Percentiles rank a stretch among this genome's conserved stretches.
Evolutionary conservation across 768 basidiomycete species (phyloP).

Genomic region (Calvatia gigantea): DNA sequence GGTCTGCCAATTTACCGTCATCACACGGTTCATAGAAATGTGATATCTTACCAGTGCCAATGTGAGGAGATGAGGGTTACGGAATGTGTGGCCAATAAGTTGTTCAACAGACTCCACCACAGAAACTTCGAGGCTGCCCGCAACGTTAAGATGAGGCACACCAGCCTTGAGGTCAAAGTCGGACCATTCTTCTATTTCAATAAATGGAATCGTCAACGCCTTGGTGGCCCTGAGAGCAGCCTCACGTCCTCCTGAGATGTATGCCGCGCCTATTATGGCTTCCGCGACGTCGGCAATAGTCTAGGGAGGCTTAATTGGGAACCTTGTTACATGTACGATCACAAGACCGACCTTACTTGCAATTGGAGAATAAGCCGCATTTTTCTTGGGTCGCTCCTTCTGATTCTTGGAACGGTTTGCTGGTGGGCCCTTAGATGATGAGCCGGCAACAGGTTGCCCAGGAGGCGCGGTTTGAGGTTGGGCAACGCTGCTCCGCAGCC

Average conservation of each 20-base stretch:
- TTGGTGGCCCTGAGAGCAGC: constrained; percentile 62
- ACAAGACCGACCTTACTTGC: constrained; percentile 49
- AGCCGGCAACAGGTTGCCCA: background rate
- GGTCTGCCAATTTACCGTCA: constrained; percentile 41
- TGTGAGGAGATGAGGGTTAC: constrained; percentile 57
- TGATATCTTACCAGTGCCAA: constrained; percentile 62
- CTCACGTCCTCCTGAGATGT: constrained; percentile 68
- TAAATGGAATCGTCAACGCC: constrained; percentile 62
- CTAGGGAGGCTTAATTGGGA: constrained; percentile 31
- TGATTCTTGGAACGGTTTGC: background rate
- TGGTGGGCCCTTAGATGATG: background rate
- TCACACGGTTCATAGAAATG: background rate
- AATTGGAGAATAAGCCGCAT: background rate
- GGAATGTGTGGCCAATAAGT: constrained; percentile 63
- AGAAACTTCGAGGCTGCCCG: constrained; percentile 42
- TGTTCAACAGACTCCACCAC: constrained; percentile 55
- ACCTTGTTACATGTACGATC: background rate
- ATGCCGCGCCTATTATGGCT: constrained; percentile 82
- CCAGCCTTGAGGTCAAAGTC: constrained; percentile 59
- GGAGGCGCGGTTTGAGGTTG: background rate
- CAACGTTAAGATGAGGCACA: constrained; percentile 39
- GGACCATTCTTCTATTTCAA: constrained; percentile 62
- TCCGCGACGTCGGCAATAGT: constrained; percentile 82
- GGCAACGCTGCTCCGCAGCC: background rate
- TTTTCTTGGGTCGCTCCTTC: constrained; percentile 6